Evolutionary conservation across 768 basidiomycete genomes (phyloP).

Genomic region (Zangia roseola): DNA sequence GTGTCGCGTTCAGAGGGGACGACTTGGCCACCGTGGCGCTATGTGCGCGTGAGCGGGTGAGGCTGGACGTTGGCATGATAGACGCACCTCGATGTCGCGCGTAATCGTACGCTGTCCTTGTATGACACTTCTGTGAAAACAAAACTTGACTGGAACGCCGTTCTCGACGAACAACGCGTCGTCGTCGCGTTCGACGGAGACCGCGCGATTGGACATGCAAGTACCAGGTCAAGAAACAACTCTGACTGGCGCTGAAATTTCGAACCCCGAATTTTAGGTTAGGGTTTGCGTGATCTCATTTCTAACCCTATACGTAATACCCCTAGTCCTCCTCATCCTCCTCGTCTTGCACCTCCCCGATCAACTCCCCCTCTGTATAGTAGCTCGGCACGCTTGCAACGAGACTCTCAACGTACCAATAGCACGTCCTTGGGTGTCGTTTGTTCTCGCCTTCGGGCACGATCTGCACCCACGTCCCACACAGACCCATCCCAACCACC

Average conservation of each 20-base stretch:
- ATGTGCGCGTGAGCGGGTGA: neutral
- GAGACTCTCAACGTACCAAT: slow-evolving; percentile 60
- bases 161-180: slow-evolving; percentile 24
- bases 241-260: slow-evolving; percentile 16
- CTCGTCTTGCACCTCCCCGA: neutral
- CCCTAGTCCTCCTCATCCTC: slow-evolving; percentile 1
- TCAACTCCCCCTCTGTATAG: slow-evolving; percentile 26
- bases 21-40: slow-evolving; percentile 25
- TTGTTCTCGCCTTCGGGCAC: slow-evolving; percentile 8
- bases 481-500: slow-evolving; percentile 32
- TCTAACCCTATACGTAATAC: slow-evolving; percentile 10
- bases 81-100: slow-evolving; percentile 21
- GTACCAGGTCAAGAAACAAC: no score
- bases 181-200: neutral
- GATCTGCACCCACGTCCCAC: slow-evolving; percentile 37
- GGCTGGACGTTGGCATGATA: neutral
- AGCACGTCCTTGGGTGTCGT: slow-evolving; percentile 25
- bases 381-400: slow-evolving; percentile 52
- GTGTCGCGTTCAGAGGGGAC: slow-evolving; percentile 13
- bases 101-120: slow-evolving; percentile 19
- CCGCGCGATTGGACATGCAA: neutral
- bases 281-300: slow-evolving; percentile 24
- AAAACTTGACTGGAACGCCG: slow-evolving; percentile 23
- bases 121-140: slow-evolving; percentile 27
- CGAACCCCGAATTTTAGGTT: slow-evolving; percentile 29